Evolutionary conservation across 345 rosid genomes (phyloP).

Genomic region (Stellera chamaejasme): DNA sequence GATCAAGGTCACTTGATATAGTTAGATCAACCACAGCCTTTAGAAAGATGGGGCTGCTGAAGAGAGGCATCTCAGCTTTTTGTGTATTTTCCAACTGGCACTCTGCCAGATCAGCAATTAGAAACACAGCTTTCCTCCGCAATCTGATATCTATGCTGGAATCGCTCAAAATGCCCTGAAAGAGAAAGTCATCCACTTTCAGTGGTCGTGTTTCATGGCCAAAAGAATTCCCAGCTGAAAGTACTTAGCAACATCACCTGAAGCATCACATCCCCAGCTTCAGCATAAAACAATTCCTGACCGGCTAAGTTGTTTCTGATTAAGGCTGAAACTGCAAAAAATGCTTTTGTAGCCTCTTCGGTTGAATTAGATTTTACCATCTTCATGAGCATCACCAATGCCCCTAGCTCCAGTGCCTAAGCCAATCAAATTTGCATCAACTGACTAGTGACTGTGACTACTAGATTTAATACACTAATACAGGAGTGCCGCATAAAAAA

Average conservation of each 20-base stretch:
- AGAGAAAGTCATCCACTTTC: slow-evolving; percentile 1
- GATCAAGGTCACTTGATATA: slow-evolving; percentile 58
- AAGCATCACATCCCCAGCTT: slow-evolving; percentile 76
- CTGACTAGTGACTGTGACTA: no score
- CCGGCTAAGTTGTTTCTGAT: slow-evolving; percentile 62
- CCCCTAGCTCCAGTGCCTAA: slow-evolving; percentile 77
- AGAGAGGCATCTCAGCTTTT: slow-evolving; percentile 37
- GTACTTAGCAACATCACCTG: slow-evolving; percentile 38
- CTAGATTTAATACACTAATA: not conserved
- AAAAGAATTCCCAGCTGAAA: slow-evolving; percentile 1
- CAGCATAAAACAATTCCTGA: slow-evolving; percentile 68
- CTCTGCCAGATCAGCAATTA: slow-evolving; percentile 73
- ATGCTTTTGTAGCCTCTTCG: slow-evolving; percentile 88
- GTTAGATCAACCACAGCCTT: slow-evolving; percentile 75
- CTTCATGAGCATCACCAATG: slow-evolving; percentile 45
- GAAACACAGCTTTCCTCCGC: slow-evolving; percentile 61
- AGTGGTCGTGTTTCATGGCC: slow-evolving; percentile 6
- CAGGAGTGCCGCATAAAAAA: slow-evolving; percentile 5
- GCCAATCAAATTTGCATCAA: slow-evolving; percentile 5
- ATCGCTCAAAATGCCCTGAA: slow-evolving; percentile 61
- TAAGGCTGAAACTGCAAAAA: slow-evolving; percentile 82
- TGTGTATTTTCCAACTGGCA: slow-evolving; percentile 41
- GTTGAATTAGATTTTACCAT: slow-evolving; percentile 55
- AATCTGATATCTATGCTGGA: slow-evolving; percentile 55
- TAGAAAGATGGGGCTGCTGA: slow-evolving; percentile 48